These are phyloP conservation scores for Neophaeococcomyces aloes DNA, from an alignment of 2,329 filamentous ascomycete species.

Conservation along the genomic window DNA sequence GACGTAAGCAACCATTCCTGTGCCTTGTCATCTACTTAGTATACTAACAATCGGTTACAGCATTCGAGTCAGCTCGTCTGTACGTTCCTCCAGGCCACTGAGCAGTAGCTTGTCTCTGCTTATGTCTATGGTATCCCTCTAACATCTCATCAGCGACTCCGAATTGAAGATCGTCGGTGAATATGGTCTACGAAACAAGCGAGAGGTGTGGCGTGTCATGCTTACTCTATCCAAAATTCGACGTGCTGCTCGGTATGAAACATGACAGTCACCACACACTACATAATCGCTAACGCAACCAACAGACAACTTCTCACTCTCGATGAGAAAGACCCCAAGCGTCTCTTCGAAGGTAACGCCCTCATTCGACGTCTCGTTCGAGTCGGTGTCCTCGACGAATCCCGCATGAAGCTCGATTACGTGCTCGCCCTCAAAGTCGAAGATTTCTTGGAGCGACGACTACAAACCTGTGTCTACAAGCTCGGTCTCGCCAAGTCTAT, in stretches of 20 bases:
- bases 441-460: conserved; percentile 99
- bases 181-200: conserved; percentile 99
- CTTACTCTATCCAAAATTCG: conserved; percentile 99
- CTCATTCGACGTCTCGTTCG: conserved; percentile 99
- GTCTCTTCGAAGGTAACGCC: conserved; percentile 99
- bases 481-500: conserved; percentile 99
- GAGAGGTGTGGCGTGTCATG: conserved; percentile 99
- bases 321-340: conserved; percentile 99
- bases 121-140: conserved; percentile 71
- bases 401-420: conserved; percentile 99
- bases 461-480: conserved; percentile 99
- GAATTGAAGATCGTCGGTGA: conserved; percentile 99
- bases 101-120: conserved; percentile 95
- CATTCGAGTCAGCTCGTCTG: conserved; percentile 99
- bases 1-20: conserved; percentile 46
- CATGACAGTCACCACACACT: conserved; percentile 14
- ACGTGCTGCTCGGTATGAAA: conserved; percentile 94
- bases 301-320: conserved; percentile 79
- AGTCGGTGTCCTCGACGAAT: conserved; percentile 99
- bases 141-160: conserved; percentile 84
- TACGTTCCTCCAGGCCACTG: conserved; percentile 91
- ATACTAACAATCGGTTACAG: conserved; percentile 35
- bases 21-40: conserved; percentile 11
- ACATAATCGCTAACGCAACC: conserved; percentile 1
- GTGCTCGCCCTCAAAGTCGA: conserved; percentile 97